A percentile compares a stretch with the other conserved stretches of the same genome.
Conservation (phyloP, 768 basidiomycete species). For the Cytidiella melzeri region DNA sequence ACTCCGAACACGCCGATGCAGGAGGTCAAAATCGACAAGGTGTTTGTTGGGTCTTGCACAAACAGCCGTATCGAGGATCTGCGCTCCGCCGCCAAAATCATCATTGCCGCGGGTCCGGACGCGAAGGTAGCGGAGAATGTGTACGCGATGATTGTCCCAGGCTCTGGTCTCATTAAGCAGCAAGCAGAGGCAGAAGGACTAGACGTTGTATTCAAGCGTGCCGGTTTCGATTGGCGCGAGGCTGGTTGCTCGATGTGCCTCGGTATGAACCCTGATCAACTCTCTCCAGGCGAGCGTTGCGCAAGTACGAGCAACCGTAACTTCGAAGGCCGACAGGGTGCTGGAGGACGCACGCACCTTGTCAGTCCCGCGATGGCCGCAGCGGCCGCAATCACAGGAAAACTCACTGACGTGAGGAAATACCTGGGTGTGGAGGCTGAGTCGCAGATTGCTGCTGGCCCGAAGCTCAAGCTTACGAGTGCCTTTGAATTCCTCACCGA, state of each 20-base stretch:
- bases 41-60: constrained; percentile 65
- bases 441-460: constrained; percentile 22
- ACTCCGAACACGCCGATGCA: constrained; percentile 47
- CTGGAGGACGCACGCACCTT: constrained; percentile 58
- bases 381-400: constrained; percentile 54
- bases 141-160: constrained; percentile 63
- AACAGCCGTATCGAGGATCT: constrained; percentile 64
- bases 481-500: constrained; percentile 76
- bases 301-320: constrained; percentile 62
- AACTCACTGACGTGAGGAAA: constrained; percentile 54
- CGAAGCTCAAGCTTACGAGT: constrained; percentile 64
- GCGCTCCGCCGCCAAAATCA: constrained; percentile 51
- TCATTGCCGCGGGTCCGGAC: constrained; percentile 43
- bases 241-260: constrained; percentile 70
- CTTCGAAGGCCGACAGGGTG: constrained; percentile 59
- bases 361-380: constrained; percentile 66
- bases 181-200: constrained; percentile 63
- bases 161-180: constrained; percentile 58
- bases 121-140: constrained; percentile 47
- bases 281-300: constrained; percentile 50
- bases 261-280: constrained; percentile 67
- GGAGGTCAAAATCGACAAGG: constrained; percentile 55
- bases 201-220: constrained; percentile 55
- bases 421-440: constrained; percentile 31
- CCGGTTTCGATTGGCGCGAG: constrained; percentile 66